Evolutionary conservation across 371 early-diverging fungal species (phyloP), one percentile per base, ranked within the genome.

Genomic region (Mucor racemosus): DNA sequence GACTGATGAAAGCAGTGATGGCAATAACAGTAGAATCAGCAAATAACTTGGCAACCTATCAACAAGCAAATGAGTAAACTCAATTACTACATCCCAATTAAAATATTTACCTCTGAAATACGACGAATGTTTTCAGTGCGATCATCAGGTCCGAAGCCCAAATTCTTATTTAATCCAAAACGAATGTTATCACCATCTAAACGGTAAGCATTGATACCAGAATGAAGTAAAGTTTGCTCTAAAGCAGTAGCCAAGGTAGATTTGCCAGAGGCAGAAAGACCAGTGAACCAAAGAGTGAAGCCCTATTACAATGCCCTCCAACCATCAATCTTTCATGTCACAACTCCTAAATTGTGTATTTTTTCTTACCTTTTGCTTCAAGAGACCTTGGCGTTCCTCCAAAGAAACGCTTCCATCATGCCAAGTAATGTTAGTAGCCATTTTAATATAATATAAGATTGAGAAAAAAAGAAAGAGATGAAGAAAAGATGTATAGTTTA

Each of bases 121-220:
- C 97, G 88, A 55, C 97, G 90, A 73, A 97, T 96, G 85, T 97
- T 97, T 72, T 97, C 97, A 0, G 90, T 90, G 57, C 97, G 90
- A 67, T 96, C 97, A 40, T 91, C 91, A 57, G 94, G 92, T 44
- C 94, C 91, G 74, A 95, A 95, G 21, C 95, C 95, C 50, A 97
- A 84, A 76, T 96, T 92, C 82, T 94, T 94, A 86, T 97, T 97
- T 65, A 97, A 81, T 17, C 97, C 97, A 65, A 96, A 95, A 31
- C 97, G 91, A 62, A 97, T 91, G 77, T 97, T 97, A 82, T 97
- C 97, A 60, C 97, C 97, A 72, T 97, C 97, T 46, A 97, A 88
- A 19, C 96, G 91, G 75, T 97, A 97, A 17, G 92, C 88, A 38
- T 79, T 76, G 56, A 93, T 69, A 55, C 90, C 88, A 42, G 78